phyloP scores from a whole-genome alignment of 2,329 filamentous ascomycete genomes.

The Aureobasidium sp. region DNA sequence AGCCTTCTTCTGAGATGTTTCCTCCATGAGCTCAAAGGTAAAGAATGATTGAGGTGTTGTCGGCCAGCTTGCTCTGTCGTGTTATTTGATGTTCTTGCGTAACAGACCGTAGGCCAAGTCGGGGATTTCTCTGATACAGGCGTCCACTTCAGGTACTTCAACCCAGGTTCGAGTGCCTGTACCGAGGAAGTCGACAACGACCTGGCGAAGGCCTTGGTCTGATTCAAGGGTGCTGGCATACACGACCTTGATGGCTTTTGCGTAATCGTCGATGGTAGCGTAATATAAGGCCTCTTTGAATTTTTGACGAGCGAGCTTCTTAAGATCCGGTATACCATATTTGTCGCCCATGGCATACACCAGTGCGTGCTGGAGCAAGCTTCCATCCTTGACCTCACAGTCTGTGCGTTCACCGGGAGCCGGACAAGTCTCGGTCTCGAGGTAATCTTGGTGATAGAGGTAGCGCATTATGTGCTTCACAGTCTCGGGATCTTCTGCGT shows the following conservation, averaged over 20 bases:
- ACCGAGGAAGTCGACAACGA: conserved; percentile 21
- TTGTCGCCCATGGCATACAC: conserved; percentile 23
- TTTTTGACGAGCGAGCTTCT: conserved; percentile 22
- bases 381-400: conserved; percentile 22
- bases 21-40: too few relatives aligned
- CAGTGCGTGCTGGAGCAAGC: conserved; percentile 20
- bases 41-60: too few relatives aligned
- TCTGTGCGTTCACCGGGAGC: too few relatives aligned
- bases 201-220: conserved; percentile 28
- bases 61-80: too few relatives aligned
- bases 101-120: conserved; percentile 23
- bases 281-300: conserved; percentile 21
- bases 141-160: conserved; percentile 24
- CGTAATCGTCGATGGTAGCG: conserved; percentile 23
- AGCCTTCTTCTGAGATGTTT: too few relatives aligned
- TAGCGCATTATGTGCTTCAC: conserved; percentile 24
- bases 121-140: conserved; percentile 24
- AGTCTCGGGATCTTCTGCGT: conserved; percentile 22
- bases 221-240: conserved; percentile 24
- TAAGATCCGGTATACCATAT: conserved; percentile 23
- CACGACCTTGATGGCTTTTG: conserved; percentile 24
- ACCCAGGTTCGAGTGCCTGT: not conserved
- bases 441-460: conserved; percentile 22
- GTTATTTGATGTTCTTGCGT: not conserved
- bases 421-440: not conserved